Base-by-base conservation (phyloP, 108 stramenopile genomes). In the Cylindrotheca closterium region DNA sequence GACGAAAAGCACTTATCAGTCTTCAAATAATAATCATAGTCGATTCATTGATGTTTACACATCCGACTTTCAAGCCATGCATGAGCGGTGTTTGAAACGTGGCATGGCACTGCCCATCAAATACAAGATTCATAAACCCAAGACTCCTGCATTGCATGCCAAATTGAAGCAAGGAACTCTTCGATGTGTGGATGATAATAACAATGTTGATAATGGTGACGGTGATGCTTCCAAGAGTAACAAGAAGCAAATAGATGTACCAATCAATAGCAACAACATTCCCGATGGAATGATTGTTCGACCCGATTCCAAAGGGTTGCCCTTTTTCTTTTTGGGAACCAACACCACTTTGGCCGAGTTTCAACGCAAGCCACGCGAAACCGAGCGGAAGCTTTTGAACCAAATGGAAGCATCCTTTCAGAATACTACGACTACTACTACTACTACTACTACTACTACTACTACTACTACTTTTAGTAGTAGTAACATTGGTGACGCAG, bases 41-140 rank as follows among this genome's bases (percentile, higher is more conserved):
- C n/a, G n/a, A n/a, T n/a, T n/a, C n/a, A n/a, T n/a, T n/a, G n/a
- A n/a, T n/a, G 37, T 42, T 42, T 42, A 42, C 15, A 42, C 37
- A 15, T 42, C 37, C 15, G 15, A 42, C 37, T 42, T 42, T 15
- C 10, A 42, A 10, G 15, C 37, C 37, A 42, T 42, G 37, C 15
- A 42, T 42, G 37, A 42, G 37, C 7, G 15, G 15, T 42, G 37
- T 42, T 7, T 25, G 60, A 47, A 46, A 46, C 60, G 30, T 23
- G 42, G 46, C 23, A 30, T 63, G 1, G 65, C 62, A 24, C 51
- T 46, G 21, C 73, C 77, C 3, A 49, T 74, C 10, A 58, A 57
- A 34, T 82, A 75, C 70, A 82, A 82, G 54, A 78, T 76, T 8
- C 81, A 82, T 48, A 70, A 70, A 23, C 78, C 75, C 0, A 37